These are phyloP conservation scores for Hypoxylon crocopeplum DNA, from an alignment of 495 filamentous ascomycete genomes.

Conservation along the genomic window DNA sequence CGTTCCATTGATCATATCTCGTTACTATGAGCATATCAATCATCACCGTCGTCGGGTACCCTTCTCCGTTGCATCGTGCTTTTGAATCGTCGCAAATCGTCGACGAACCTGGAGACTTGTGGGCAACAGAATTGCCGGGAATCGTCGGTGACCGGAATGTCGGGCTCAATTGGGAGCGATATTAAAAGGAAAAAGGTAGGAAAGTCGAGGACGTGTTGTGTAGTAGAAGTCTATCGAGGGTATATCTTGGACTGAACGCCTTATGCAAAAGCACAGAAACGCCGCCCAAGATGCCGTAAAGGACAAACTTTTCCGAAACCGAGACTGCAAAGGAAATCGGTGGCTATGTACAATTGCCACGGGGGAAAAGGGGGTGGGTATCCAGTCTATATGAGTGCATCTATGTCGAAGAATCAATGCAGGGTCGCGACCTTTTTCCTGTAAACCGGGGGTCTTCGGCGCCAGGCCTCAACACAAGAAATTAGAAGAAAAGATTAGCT, in stretches of 20 bases:
- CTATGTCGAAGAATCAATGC: conserved; percentile 40
- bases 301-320: conserved; percentile 41
- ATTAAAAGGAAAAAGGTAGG: conserved; percentile 2
- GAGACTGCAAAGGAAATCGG: conserved; percentile 30
- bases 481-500: conserved; percentile 2
- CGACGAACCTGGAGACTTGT: background rate
- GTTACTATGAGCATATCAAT: conserved; percentile 11
- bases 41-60: conserved; percentile 4
- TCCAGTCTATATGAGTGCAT: conserved; percentile 44
- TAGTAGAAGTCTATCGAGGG: conserved; percentile 38
- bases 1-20: background rate
- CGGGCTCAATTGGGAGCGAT: background rate
- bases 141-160: background rate
- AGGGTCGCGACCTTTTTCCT: background rate
- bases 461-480: conserved; percentile 9
- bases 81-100: background rate
- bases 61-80: background rate
- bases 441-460: conserved; percentile 2
- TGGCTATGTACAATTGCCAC: conserved; percentile 37
- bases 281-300: conserved; percentile 40
- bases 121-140: background rate
- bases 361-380: conserved; percentile 30
- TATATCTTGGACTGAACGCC: conserved; percentile 37
- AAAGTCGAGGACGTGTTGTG: conserved; percentile 23
- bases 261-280: conserved; percentile 37